Evolutionary conservation across 345 rosid species (phyloP), one percentile per base, ranked within the genome.

Genomic region (Ceriops decandra): DNA sequence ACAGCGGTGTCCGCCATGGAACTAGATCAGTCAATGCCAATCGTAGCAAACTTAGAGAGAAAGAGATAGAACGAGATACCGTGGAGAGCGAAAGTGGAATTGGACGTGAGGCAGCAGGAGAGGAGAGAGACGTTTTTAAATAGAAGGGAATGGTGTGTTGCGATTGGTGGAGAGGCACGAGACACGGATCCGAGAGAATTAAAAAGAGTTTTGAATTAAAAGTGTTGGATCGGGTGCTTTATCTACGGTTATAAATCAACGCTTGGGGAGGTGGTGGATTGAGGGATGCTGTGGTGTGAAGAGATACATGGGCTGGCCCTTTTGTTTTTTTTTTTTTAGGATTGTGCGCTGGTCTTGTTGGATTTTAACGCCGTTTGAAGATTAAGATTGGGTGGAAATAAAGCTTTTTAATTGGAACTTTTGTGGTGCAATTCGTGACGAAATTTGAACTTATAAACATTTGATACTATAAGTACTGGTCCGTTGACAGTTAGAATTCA

Each of bases 141-240:
- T 76, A 69, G 60, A 46, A 8, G 13, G 32, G 68, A 42, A 70
- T 30, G 61, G 61, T 31, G 69, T 31, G 24, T 15, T 49, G 22
- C 76, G 80, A 81, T 78, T 81, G 80, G 85, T 54, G 7, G 62
- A 38, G 26, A 63, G 5, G 46, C 3, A 16, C 20, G 19, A 7
- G 63, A 64, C 76, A 42, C 63, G 76, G 80, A 81, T 78, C 52
- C 46, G 42, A 0, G 15, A 4, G 35, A 20, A 63, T 21, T 24
- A 9, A 15, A 24, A 11, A 24, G 49, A 0, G 17, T 4, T 78
- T 75, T 73, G 27, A 78, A 81, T 57, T 0, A 24, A 22, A 22
- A 4, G 68, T 74, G 76, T 78, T 42, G 57, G 74, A 72, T 75
- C 51, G 5, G 4, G 22, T 16, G 16, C 22, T 31, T 31, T 35